Percentiles rank a stretch among this genome's conserved stretches.
Evolutionary conservation across 345 rosid genomes (phyloP).

Genomic region (Pistacia atlantica): DNA sequence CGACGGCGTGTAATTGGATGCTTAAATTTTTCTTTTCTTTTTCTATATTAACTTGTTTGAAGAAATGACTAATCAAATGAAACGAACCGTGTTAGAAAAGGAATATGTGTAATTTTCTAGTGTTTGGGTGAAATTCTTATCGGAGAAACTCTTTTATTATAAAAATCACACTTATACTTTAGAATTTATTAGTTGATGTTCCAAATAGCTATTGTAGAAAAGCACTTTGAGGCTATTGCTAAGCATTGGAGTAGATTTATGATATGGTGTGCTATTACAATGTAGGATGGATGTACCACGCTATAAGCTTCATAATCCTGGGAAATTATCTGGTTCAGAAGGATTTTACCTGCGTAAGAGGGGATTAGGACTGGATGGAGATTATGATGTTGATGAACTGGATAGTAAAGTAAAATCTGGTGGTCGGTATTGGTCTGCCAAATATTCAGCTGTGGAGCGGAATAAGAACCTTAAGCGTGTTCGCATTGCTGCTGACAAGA

Average conservation of each 20-base stretch:
- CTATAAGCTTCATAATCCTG: slow-evolving; percentile 48
- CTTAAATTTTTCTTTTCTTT: too few species aligned
- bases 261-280: neutral
- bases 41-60: too few species aligned
- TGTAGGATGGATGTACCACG: slow-evolving; percentile 92
- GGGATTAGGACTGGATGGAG: slow-evolving; percentile 50
- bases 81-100: too few species aligned
- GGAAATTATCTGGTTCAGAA: slow-evolving; percentile 36
- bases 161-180: too few species aligned
- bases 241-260: slow-evolving; percentile 5
- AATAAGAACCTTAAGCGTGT: slow-evolving; percentile 62
- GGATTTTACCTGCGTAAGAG: slow-evolving; percentile 40
- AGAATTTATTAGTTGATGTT: too few species aligned
- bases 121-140: neutral
- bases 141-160: too few species aligned
- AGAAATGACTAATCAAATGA: too few species aligned
- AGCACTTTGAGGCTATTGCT: neutral
- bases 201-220: neutral
- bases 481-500: slow-evolving; percentile 45
- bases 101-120: neutral
- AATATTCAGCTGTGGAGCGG: slow-evolving; percentile 68
- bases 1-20: neutral
- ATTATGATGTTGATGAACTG: slow-evolving; percentile 68
- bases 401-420: slow-evolving; percentile 63
- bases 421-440: slow-evolving; percentile 88